Conservation (phyloP, 108 stramenopile species). For the Thalassiosira profunda region DNA sequence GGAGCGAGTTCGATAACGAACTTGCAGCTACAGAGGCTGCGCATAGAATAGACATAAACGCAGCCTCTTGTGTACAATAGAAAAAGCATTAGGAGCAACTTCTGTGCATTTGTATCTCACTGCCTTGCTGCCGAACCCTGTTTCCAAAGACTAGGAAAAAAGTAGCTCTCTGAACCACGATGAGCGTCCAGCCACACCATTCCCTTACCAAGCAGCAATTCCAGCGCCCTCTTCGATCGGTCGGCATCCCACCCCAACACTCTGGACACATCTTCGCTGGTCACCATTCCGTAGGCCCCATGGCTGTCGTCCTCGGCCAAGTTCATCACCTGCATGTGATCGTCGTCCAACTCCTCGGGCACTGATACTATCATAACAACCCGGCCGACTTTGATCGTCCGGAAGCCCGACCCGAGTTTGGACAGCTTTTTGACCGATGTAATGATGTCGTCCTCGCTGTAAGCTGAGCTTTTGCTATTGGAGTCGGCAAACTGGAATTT, state of each 20-base stretch:
- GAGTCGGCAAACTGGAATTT: constrained; percentile 53
- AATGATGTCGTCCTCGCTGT: constrained; percentile 73
- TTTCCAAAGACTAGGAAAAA: constrained; percentile 69
- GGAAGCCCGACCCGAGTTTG: constrained; percentile 87
- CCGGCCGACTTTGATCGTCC: constrained; percentile 71
- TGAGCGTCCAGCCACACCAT: constrained; percentile 88
- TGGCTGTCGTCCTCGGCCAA: constrained; percentile 55
- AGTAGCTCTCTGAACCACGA: constrained; percentile 66
- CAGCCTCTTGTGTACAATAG: background rate
- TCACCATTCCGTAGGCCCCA: constrained; percentile 60
- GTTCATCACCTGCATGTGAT: constrained; percentile 86
- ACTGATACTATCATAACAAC: constrained; percentile 84
- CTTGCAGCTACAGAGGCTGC: background rate
- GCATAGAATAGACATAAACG: background rate
- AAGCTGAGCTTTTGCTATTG: constrained; percentile 31
- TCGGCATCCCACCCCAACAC: constrained; percentile 67
- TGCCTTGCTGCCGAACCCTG: constrained; percentile 1
- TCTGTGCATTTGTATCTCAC: background rate
- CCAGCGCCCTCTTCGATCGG: constrained; percentile 73
- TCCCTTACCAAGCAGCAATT: constrained; percentile 74
- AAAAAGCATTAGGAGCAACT: background rate
- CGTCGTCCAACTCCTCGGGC: constrained; percentile 85
- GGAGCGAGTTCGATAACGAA: background rate
- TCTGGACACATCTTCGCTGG: constrained; percentile 52
- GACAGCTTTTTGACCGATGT: constrained; percentile 81